Percentiles rank a stretch among this genome's conserved stretches.
These are phyloP conservation scores for Toxoplasma gondii DNA, from an alignment of 169 alveolate species.

Conservation along the genomic window DNA sequence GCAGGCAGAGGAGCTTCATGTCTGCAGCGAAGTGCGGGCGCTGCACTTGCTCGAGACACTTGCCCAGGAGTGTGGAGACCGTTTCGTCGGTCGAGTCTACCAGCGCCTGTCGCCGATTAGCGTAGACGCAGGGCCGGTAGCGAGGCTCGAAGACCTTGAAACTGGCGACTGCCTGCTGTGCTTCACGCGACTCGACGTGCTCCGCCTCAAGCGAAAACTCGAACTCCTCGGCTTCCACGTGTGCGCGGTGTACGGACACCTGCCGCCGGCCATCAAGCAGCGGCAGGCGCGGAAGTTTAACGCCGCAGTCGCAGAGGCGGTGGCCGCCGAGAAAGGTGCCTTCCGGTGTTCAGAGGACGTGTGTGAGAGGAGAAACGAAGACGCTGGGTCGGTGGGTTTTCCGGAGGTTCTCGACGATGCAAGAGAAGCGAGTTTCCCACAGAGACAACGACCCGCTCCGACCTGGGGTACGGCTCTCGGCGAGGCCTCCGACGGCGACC, in stretches of 20 bases:
- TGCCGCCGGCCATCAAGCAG: slow-evolving; percentile 90
- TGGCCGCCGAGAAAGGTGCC: not conserved
- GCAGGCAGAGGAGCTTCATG: slow-evolving; percentile 63
- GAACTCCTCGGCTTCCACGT: slow-evolving; percentile 77
- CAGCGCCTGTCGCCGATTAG: not conserved
- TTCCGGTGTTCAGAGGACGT: not conserved
- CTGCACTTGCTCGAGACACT: slow-evolving; percentile 50
- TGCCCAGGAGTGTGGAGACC: slow-evolving; percentile 48
- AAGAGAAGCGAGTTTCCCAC: not conserved
- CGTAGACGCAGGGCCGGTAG: not conserved
- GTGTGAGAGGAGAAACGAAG: not conserved
- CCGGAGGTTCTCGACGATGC: too few species aligned
- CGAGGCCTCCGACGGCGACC: too few species aligned
- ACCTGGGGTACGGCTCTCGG: too few species aligned
- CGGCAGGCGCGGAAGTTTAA: slow-evolving; percentile 78
- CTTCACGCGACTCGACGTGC: slow-evolving; percentile 83
- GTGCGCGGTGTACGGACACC: slow-evolving; percentile 83
- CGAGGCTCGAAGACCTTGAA: not conserved
- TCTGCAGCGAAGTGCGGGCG: slow-evolving; percentile 62
- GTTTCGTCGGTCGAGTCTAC: not conserved
- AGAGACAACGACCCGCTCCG: too few species aligned
- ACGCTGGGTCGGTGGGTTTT: not conserved
- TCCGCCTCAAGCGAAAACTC: slow-evolving; percentile 70
- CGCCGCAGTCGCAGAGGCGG: slow-evolving; percentile 45
- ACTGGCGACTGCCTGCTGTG: slow-evolving; percentile 93